Conservation (phyloP, 164 flowering plant genomes). For the Chimonanthus praecox region DNA sequence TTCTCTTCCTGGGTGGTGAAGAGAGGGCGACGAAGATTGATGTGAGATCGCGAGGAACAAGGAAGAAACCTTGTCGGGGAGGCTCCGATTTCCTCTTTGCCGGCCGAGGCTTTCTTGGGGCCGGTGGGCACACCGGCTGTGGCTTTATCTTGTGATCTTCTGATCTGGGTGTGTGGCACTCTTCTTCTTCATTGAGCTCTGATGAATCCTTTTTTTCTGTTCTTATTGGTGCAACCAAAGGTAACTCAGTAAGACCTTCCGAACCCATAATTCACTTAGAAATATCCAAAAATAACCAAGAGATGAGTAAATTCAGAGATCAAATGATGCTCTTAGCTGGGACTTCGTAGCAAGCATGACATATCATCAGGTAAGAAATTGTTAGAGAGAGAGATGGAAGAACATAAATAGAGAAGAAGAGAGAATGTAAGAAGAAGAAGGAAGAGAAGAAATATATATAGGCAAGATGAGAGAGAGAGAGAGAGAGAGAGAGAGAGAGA, state of each 20-base stretch:
- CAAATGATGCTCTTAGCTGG: neutral
- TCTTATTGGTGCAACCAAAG: neutral
- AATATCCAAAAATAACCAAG: neutral
- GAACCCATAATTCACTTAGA: neutral
- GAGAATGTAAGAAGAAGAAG: neutral
- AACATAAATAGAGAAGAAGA: neutral
- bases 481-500: neutral
- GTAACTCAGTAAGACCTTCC: neutral
- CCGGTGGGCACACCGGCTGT: constrained; percentile 1
- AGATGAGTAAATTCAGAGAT: neutral
- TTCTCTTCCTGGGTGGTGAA: neutral
- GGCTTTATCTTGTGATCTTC: constrained; percentile 1
- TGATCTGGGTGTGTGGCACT: constrained; percentile 6
- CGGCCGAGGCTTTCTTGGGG: constrained; percentile 2
- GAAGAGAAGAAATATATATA: neutral
- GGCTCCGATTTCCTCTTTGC: constrained; percentile 1
- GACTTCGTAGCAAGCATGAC: neutral
- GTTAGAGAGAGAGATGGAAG: neutral
- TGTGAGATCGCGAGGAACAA: neutral
- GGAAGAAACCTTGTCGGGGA: constrained; percentile 5
- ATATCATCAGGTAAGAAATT: neutral
- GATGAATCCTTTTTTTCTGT: neutral
- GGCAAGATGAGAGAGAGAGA: neutral
- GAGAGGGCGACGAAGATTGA: neutral
- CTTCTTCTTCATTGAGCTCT: neutral